Base-by-base conservation (phyloP, 2,329 filamentous ascomycete species). In the Botryosphaeria agaves region DNA sequence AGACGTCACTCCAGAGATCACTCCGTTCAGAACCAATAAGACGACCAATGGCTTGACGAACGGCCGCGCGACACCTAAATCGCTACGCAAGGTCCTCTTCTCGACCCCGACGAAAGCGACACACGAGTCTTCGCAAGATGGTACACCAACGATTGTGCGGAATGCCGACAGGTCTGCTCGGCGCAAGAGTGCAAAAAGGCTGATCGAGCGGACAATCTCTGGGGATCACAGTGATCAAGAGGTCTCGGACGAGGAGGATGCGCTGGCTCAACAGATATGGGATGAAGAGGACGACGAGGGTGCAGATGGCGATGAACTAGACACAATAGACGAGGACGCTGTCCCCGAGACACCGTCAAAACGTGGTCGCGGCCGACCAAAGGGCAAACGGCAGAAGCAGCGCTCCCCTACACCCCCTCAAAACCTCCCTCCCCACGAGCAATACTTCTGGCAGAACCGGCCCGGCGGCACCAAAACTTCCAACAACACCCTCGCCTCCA, bases 371-470 rank as follows among this genome's bases (percentile, higher is more conserved):
- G 65, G 63, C 29, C 57, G 67, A 44, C 69, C 70, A 0, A 72
- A 68, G 40, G 62, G 62, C 34, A 60, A 38, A 32, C 37, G 43
- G 52, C 33, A 57, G 53, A 42, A 66, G 32, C 69, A 72, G 43
- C 72, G 70, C 33, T 82, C 79, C 5, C 79, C 80, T 1, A 84
- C 79, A 4, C 83, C 83, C 3, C 82, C 87, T 12, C 68, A 72
- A 31, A 71, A 93, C 43, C 65, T 95, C 2, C 80, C 85, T 4
- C 66, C 85, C 0, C 82, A 94, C 46, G 89, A 95, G 51, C 70
- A 79, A 40, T 98, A 91, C 58, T 95, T 98, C 52, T 81, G 77
- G 46, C 82, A 95, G 46, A 94, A 92, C 48, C 76, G 82, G 28
- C 74, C 81, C 0, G 84, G 82, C 2, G 68, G 73, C 3, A 64